Conservation (phyloP, 768 basidiomycete genomes). For the Terana coerulea region DNA sequence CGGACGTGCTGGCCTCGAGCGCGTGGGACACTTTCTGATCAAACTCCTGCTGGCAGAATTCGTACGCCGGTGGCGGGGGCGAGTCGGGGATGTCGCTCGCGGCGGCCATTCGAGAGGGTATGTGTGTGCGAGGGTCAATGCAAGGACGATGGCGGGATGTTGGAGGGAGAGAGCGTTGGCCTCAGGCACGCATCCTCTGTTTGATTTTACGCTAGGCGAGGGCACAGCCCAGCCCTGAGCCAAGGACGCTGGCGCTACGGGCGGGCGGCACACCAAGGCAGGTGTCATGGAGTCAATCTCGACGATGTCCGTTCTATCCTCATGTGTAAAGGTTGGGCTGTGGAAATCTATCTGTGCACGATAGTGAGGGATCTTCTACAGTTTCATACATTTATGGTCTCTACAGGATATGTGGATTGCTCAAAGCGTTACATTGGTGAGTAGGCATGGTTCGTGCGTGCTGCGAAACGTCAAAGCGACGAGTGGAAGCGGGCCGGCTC, state of each 20-base stretch:
- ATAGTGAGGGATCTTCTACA: too few relatives aligned
- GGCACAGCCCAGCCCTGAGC: conserved; percentile 9
- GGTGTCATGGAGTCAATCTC: neutral
- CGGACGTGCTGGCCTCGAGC: conserved; percentile 38
- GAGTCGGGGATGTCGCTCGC: conserved; percentile 14
- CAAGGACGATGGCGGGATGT: neutral
- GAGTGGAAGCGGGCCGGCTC: too few relatives aligned
- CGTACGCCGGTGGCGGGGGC: conserved; percentile 39
- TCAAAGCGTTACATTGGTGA: too few relatives aligned
- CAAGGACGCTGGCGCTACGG: conserved; percentile 1
- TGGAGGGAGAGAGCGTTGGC: neutral
- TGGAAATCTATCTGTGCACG: too few relatives aligned
- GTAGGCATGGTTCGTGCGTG: too few relatives aligned
- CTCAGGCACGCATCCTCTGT: neutral
- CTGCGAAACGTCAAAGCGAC: too few relatives aligned
- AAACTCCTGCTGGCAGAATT: conserved; percentile 36
- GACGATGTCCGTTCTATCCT: neutral
- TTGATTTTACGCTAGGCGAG: conserved; percentile 2
- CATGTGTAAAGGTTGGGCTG: neutral
- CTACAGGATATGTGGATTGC: too few relatives aligned
- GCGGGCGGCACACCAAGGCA: neutral
- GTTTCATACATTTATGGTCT: too few relatives aligned
- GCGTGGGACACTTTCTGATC: conserved; percentile 50
- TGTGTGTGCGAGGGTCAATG: neutral
- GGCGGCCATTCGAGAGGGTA: conserved; percentile 8